These are phyloP conservation scores for Russula griseocarnosa DNA, from an alignment of 768 basidiomycete species.

Conservation along the genomic window DNA sequence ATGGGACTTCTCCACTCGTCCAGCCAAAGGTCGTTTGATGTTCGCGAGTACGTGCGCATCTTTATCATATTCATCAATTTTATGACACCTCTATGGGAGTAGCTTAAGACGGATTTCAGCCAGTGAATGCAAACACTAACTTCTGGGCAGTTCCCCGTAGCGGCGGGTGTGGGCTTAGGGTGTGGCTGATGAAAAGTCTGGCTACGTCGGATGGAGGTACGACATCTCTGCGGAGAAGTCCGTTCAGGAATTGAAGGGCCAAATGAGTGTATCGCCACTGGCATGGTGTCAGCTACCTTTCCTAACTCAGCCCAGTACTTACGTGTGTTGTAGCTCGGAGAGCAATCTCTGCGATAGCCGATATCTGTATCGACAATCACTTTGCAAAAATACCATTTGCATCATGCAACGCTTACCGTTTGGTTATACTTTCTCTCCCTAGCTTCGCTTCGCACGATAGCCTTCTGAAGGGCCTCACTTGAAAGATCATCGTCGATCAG, in stretches of 20 bases:
- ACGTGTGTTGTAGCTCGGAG: conserved; percentile 66
- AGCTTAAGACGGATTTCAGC: conserved; percentile 12
- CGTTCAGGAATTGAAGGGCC: conserved; percentile 56
- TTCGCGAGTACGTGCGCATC: conserved; percentile 66
- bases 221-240: conserved; percentile 61
- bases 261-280: conserved; percentile 84
- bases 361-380: conserved; percentile 42
- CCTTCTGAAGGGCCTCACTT: conserved; percentile 42
- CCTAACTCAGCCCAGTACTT: conserved; percentile 33
- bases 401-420: conserved; percentile 41
- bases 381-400: not conserved
- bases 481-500: conserved; percentile 45
- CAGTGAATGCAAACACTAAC: conserved; percentile 37
- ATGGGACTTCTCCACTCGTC: conserved; percentile 69
- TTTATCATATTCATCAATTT: conserved; percentile 68
- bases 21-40: conserved; percentile 64
- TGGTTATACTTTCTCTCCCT: conserved; percentile 46
- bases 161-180: conserved; percentile 65
- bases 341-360: conserved; percentile 58
- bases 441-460: conserved; percentile 40
- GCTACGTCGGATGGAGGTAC: conserved; percentile 51
- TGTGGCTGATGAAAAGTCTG: conserved; percentile 60
- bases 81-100: conserved; percentile 51
- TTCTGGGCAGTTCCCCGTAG: conserved; percentile 62
- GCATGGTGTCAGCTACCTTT: conserved; percentile 14